phyloP scores from a whole-genome alignment of 169 alveolate species.

The Cyclospora cayetanensis region DNA sequence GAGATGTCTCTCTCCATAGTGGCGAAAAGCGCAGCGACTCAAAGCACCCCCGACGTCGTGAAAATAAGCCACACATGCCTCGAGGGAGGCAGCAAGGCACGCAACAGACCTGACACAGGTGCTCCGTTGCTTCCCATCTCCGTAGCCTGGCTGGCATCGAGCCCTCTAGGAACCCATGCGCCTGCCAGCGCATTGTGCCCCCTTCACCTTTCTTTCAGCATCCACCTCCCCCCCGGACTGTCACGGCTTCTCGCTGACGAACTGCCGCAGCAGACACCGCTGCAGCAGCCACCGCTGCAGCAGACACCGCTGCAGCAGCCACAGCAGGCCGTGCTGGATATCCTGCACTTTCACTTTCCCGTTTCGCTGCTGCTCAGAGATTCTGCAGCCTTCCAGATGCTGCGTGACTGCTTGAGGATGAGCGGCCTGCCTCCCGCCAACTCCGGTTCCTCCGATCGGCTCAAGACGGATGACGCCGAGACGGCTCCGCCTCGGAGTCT shows the following conservation, averaged over 20 bases:
- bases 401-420: too few species aligned
- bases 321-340: neutral
- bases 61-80: neutral
- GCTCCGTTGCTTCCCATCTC: neutral
- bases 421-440: too few species aligned
- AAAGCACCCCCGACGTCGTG: too few species aligned
- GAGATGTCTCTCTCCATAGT: neutral
- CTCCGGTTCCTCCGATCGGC: too few species aligned
- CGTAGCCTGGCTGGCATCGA: neutral
- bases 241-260: neutral
- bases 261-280: conserved; percentile 2
- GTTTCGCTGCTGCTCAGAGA: neutral
- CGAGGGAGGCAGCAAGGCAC: neutral
- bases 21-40: too few species aligned
- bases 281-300: conserved; percentile 20
- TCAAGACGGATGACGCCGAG: too few species aligned
- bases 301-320: conserved; percentile 48
- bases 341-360: neutral
- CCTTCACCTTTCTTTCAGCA: neutral
- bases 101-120: neutral
- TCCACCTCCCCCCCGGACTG: conserved; percentile 11
- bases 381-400: too few species aligned
- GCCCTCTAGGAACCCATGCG: neutral
- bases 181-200: conserved; percentile 3
- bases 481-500: too few species aligned